These are phyloP conservation scores for Cenchrus purpureus DNA, from an alignment of 176 grass and related monocot species.

Conservation along the genomic window DNA sequence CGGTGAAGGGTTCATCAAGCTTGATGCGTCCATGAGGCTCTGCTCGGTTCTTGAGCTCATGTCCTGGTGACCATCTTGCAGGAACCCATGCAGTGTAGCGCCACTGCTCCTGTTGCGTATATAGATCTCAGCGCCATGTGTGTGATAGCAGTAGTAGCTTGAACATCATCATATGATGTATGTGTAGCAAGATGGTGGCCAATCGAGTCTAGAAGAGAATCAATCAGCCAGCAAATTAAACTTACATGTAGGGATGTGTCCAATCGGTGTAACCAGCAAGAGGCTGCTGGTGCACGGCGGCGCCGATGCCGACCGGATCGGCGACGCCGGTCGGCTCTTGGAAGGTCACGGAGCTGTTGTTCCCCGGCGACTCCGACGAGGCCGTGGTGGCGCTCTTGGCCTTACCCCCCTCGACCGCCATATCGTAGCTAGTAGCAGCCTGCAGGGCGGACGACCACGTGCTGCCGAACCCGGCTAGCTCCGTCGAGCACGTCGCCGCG, in stretches of 20 bases:
- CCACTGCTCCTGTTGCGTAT: conserved; percentile 28
- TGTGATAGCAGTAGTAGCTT: neutral
- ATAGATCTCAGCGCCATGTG: conserved; percentile 18
- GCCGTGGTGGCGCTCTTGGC: conserved; percentile 48
- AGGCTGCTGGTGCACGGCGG: neutral
- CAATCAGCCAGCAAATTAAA: neutral
- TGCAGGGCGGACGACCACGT: conserved; percentile 38
- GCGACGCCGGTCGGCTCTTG: conserved; percentile 48
- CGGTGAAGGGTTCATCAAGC: conserved; percentile 44
- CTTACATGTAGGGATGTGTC: conserved; percentile 56
- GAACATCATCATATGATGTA: conserved; percentile 3
- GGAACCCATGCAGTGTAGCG: conserved; percentile 49
- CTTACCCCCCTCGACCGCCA: conserved; percentile 36
- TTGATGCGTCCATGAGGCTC: conserved; percentile 18
- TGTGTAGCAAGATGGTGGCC: neutral
- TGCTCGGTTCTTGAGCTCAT: conserved; percentile 56
- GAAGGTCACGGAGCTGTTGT: conserved; percentile 62
- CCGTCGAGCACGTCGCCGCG: conserved; percentile 50
- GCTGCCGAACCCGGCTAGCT: conserved; percentile 37
- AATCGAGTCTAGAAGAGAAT: neutral
- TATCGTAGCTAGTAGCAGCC: conserved; percentile 36
- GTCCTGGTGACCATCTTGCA: conserved; percentile 50
- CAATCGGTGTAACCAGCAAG: conserved; percentile 48
- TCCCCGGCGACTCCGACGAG: conserved; percentile 59
- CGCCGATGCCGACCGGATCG: neutral